Evolutionary conservation across 805 yeast genomes (phyloP), one percentile per base, ranked within the genome.

Genomic region (Clavispora phyllophila): DNA sequence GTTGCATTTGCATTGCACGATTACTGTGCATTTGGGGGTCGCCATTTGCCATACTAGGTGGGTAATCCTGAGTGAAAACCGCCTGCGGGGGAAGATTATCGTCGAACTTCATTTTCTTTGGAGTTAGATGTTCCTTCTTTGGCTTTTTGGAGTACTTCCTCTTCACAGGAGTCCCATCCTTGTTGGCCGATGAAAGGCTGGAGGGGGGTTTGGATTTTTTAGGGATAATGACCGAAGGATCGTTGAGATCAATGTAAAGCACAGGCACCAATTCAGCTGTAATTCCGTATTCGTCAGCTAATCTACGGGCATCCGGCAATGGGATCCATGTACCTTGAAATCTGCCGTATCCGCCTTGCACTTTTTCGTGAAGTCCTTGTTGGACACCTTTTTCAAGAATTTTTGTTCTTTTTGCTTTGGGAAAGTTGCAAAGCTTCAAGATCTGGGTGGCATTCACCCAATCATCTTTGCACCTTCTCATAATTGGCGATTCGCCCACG

Each of bases 261-360:
- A 70, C 73, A 2, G 75, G 75, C 6, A 72, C 72, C 44, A 57
- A 50, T 32, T 66, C 72, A 3, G 68, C 60, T 2, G 68, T 54
- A 12, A 69, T 60, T 4, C 70, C 70, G 49, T 69, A 68, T 35
- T 56, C 64, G n/a, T 56, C 54, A 8, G 76, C 75, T 42, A 70
- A 56, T 37, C 60, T 52, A 39, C 58, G 65, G 1, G 96, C 97
- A 39, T 86, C 78, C 6, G 74, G 79, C 48, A 87, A 64, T 0
- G 97, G 97, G 8, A 90, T 90, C 96, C 96, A 90, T 2, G 97
- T 90, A 14, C 96, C 97, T 63, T 91, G 98, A 63, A 89, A 91
- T 58, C 90, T 83, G 41, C 98, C 98, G 60, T 89, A 90, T 2
- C 98, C 98, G 48, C 98, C 98, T 63, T 90, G 98, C 18, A 90